Conservation (phyloP, 805 yeast genomes). For the Yarrowia divulgata region DNA sequence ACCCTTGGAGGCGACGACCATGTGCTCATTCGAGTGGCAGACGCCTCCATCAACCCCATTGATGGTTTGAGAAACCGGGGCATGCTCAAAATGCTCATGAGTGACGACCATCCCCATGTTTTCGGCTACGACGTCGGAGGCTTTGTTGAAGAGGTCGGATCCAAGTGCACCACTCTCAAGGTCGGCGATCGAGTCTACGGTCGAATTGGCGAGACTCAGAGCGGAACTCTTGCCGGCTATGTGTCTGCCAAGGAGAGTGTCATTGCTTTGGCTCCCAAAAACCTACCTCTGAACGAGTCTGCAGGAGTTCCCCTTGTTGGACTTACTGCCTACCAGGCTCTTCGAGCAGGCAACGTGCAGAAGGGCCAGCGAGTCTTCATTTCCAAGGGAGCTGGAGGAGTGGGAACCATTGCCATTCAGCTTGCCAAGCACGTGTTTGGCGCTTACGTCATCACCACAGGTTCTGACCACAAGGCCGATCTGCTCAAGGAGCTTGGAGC, state of each 20-base stretch:
- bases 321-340: conserved; percentile 42
- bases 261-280: conserved; percentile 43
- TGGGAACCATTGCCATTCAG: conserved; percentile 43
- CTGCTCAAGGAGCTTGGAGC: conserved; percentile 42
- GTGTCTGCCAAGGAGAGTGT: conserved; percentile 36
- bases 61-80: conserved; percentile 44
- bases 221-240: conserved; percentile 44
- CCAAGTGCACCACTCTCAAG: conserved; percentile 41
- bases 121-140: conserved; percentile 47
- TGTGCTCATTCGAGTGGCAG: conserved; percentile 43
- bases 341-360: conserved; percentile 30
- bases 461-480: conserved; percentile 43
- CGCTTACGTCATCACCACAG: conserved; percentile 43
- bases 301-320: conserved; percentile 44
- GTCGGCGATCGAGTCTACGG: conserved; percentile 44
- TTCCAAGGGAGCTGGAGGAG: conserved; percentile 42
- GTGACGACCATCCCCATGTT: conserved; percentile 48
- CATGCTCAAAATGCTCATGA: conserved; percentile 26
- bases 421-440: conserved; percentile 43
- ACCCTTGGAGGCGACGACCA: conserved; percentile 12
- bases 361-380: conserved; percentile 43
- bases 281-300: conserved; percentile 42
- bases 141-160: conserved; percentile 44
- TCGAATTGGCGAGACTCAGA: conserved; percentile 31
- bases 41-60: conserved; percentile 46